phyloP scores from a whole-genome alignment of 192 early-diverging fungal species.

The Neocallimastix lanati region DNA sequence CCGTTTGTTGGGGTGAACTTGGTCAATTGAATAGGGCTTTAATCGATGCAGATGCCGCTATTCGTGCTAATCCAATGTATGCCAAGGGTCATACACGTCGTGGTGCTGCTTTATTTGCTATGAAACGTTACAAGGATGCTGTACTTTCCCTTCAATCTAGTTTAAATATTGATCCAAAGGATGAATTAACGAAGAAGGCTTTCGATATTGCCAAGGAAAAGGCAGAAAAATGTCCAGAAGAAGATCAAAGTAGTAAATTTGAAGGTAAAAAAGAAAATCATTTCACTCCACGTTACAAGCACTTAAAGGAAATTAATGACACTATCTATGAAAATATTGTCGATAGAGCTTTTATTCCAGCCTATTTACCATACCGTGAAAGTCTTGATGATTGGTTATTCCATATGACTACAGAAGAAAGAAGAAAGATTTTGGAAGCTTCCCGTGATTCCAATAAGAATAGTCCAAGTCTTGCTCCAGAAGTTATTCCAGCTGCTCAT shows the following conservation, averaged over 20 bases:
- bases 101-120: not conserved
- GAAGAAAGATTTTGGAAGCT: not conserved
- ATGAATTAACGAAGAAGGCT: not conserved
- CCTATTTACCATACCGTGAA: not conserved
- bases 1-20: not conserved
- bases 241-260: not conserved
- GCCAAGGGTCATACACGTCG: not conserved
- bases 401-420: not conserved
- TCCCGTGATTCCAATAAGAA: not conserved
- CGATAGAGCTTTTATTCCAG: not conserved
- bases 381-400: not conserved
- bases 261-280: not conserved
- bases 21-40: not conserved
- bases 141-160: not conserved
- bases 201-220: not conserved
- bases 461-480: not conserved
- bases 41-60: not conserved
- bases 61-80: not conserved
- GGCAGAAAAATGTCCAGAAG: not conserved
- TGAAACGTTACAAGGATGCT: not conserved
- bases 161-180: not conserved
- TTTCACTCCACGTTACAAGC: not conserved
- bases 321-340: not conserved
- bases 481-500: not conserved
- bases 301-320: not conserved